phyloP scores from a whole-genome alignment of 2,329 filamentous ascomycete species.

The Talaromyces verruculosus region DNA sequence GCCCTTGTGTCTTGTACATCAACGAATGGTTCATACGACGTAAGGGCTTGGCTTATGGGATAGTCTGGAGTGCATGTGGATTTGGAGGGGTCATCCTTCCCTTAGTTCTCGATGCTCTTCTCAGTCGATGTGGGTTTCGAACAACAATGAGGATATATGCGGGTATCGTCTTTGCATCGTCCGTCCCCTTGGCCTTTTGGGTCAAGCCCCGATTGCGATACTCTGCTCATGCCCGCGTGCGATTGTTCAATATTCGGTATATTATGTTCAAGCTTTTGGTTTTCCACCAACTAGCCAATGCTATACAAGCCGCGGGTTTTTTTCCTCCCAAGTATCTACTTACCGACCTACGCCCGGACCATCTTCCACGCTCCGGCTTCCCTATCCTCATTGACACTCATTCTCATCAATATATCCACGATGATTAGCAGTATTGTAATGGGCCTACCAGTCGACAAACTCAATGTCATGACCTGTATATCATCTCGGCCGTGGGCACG shows the following conservation, averaged over 20 bases:
- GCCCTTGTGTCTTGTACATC: conserved; percentile 42
- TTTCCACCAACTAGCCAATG: conserved; percentile 42
- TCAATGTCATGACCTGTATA: conserved; percentile 43
- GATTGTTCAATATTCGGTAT: not conserved
- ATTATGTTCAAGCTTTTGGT: conserved; percentile 5
- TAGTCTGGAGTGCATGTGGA: not conserved
- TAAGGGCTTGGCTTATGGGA: conserved; percentile 49
- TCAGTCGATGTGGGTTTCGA: not conserved
- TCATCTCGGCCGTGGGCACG: conserved; percentile 44
- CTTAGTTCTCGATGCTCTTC: not conserved
- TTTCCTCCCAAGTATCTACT: conserved; percentile 38
- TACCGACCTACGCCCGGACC: conserved; percentile 32
- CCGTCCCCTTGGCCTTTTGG: not conserved
- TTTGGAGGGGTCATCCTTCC: not conserved
- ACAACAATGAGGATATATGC: not conserved
- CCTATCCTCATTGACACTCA: conserved; percentile 28
- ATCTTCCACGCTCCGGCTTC: conserved; percentile 25
- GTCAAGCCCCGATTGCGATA: not conserved
- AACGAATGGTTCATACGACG: conserved; percentile 56
- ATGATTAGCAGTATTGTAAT: conserved; percentile 42
- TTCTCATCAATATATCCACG: conserved; percentile 33
- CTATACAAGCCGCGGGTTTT: conserved; percentile 36
- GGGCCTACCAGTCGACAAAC: conserved; percentile 44
- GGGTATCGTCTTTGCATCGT: not conserved
- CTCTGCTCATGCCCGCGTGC: not conserved